phyloP scores from a whole-genome alignment of 2,329 filamentous ascomycete genomes.

The Phyllosticta ampelicida region DNA sequence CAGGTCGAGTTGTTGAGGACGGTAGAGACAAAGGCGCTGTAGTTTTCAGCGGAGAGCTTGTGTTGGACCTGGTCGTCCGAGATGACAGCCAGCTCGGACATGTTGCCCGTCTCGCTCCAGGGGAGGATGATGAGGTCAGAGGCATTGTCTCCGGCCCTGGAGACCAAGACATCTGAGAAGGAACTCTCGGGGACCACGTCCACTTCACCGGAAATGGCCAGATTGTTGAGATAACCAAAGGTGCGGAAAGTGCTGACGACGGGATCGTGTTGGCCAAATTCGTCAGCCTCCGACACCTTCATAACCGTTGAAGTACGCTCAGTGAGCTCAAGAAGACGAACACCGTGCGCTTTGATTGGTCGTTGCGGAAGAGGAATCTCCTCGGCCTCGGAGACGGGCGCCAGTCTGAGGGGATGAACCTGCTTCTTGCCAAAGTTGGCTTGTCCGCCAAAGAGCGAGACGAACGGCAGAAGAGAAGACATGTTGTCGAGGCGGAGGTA shows the following conservation, averaged over 20 bases:
- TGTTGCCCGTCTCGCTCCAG: slow-evolving; percentile 74
- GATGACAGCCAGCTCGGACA: slow-evolving; percentile 52
- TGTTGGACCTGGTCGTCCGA: slow-evolving; percentile 40
- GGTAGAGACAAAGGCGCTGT: slow-evolving; percentile 62
- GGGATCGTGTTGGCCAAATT: slow-evolving; percentile 55
- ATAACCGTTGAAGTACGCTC: slow-evolving; percentile 93
- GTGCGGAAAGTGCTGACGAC: slow-evolving; percentile 86
- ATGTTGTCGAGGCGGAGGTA: slow-evolving; percentile 79
- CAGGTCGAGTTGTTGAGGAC: slow-evolving; percentile 54
- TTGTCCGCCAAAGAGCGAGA: slow-evolving; percentile 61
- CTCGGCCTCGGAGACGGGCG: background rate
- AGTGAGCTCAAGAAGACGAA: slow-evolving; percentile 78
- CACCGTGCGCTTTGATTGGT: slow-evolving; percentile 64
- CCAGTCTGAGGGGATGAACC: slow-evolving; percentile 24
- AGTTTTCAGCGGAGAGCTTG: slow-evolving; percentile 51
- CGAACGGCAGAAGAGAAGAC: slow-evolving; percentile 68
- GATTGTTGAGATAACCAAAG: slow-evolving; percentile 72
- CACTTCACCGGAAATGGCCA: slow-evolving; percentile 72
- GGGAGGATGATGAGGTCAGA: slow-evolving; percentile 69
- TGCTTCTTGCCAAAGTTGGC: slow-evolving; percentile 30
- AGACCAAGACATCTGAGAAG: slow-evolving; percentile 67
- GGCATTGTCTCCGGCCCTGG: slow-evolving; percentile 43
- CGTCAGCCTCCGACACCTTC: slow-evolving; percentile 75
- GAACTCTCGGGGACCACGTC: slow-evolving; percentile 66
- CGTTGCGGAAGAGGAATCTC: slow-evolving; percentile 22